Evolutionary conservation across 139 green algal species (phyloP), one percentile per base, ranked within the genome.

Genomic region (Closterium sp.): DNA sequence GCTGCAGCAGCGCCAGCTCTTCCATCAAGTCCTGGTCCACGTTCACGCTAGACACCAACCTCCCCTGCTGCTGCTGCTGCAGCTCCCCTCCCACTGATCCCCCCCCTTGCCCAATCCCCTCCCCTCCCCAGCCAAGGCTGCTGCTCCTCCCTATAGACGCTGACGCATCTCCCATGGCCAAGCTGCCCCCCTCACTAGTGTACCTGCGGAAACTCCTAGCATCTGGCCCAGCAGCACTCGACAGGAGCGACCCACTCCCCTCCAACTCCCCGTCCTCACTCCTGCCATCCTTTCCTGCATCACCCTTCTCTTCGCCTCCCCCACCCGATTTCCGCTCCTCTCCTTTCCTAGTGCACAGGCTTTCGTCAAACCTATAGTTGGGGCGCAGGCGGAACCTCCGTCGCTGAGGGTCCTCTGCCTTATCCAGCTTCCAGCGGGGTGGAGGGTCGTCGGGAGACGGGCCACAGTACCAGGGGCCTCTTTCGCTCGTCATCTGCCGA

Each of bases 11-110:
- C 30, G 83, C 83, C 30, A 86, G 16, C n/a, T 86, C 30, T 23
- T 86, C 83, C 83, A 86, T 86, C n/a, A 86, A 33, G 83, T 86
- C 83, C 7, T 23, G n/a, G 30, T 86, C 83, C 83, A 86, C 83
- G 87, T 93, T 55, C 84, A 92, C 86, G 10, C 23, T 32, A 28
- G 12, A n/a, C 28, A 91, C 91, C 31, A 91, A 9, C 91, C 91
- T 91, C 86, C 86, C 91, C 8, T 88, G 28, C 25, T 33, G 10
- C 69, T 21, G 23, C 43, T 28, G 16, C 33, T 91, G 31, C 28
- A 34, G 3, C 21, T 86, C 83, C 83, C 30, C 83, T 86, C 30
- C 83, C 83, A 32, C 83, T 33, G 55, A 76, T 86, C 83, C 83
- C 31, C 64, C 64, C 64, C 12, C n/a, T 86, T 23, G 30, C 9